A percentile compares a stretch with the other conserved stretches of the same genome.
Conservation (phyloP, 768 basidiomycete genomes). For the Lactarius akahatsu region DNA sequence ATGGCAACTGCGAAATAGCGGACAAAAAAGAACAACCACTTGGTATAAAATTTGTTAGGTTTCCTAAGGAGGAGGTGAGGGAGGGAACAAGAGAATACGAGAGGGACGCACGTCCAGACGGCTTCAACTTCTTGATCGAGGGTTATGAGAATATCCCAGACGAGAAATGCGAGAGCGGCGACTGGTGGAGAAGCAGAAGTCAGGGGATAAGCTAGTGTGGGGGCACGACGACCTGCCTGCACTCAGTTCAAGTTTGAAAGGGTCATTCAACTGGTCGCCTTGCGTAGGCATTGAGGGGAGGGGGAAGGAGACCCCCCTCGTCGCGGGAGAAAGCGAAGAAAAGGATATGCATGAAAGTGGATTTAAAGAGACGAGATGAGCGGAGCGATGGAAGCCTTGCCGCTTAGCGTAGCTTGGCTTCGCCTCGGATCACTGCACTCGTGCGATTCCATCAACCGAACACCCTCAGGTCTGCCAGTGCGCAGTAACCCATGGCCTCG, state of each 20-base stretch:
- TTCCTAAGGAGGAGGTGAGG: conserved; percentile 27
- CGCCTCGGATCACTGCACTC: not conserved
- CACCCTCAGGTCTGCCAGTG: no score
- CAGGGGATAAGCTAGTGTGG: not conserved
- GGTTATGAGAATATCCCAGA: conserved; percentile 35
- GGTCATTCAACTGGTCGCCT: not conserved
- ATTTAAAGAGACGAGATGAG: not conserved
- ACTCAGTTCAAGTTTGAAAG: conserved; percentile 2
- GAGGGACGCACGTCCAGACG: conserved; percentile 37
- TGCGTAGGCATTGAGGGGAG: not conserved
- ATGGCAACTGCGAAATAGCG: conserved; percentile 27
- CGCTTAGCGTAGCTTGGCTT: not conserved
- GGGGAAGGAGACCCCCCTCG: not conserved
- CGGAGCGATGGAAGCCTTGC: not conserved
- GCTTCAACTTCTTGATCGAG: conserved; percentile 33
- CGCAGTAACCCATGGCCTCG: no score
- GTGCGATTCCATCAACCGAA: not conserved
- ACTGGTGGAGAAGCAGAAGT: conserved; percentile 25
- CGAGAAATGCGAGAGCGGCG: conserved; percentile 32
- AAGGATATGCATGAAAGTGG: not conserved
- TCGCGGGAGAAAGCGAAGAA: not conserved
- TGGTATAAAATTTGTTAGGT: conserved; percentile 30
- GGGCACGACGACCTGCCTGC: not conserved
- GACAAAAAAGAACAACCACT: conserved; percentile 34
- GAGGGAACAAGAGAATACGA: not conserved